phyloP scores from a whole-genome alignment of 805 yeast genomes.

The Yarrowia keelungensis region DNA sequence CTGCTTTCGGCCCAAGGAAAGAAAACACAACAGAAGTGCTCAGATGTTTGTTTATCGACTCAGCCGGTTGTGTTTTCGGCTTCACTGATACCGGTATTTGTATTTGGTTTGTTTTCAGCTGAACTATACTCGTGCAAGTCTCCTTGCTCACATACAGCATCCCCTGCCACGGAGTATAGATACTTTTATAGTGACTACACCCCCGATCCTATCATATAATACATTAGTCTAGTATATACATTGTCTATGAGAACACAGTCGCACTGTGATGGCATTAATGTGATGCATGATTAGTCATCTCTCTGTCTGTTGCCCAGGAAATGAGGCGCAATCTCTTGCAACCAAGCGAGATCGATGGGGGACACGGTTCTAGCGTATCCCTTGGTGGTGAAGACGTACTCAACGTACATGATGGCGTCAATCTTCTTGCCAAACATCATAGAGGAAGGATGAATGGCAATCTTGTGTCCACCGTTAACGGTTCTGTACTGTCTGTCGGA shows the following conservation, averaged over 20 bases:
- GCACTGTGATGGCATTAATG: not conserved
- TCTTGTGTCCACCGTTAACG: constrained; percentile 76
- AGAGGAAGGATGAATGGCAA: constrained; percentile 91
- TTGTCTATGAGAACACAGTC: constrained; percentile 5
- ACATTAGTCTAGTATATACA: constrained; percentile 10
- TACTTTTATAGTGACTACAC: too few species aligned
- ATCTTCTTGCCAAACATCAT: constrained; percentile 78
- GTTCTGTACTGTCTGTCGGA: constrained; percentile 94
- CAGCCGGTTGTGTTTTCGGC: too few species aligned
- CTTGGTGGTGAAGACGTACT: constrained; percentile 89
- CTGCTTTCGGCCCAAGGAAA: too few species aligned
- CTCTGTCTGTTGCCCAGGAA: constrained; percentile 52
- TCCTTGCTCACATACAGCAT: too few species aligned
- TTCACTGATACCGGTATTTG: too few species aligned
- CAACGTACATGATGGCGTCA: constrained; percentile 93
- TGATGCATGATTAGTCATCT: constrained; percentile 3
- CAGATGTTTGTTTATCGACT: too few species aligned
- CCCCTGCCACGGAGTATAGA: too few species aligned
- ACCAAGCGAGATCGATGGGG: constrained; percentile 80
- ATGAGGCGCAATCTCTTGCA: constrained; percentile 80
- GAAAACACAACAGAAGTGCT: too few species aligned
- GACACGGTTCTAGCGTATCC: constrained; percentile 93
- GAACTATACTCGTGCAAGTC: too few species aligned
- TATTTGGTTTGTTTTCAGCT: too few species aligned
- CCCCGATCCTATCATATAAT: not conserved